phyloP scores from a whole-genome alignment of 2,329 filamentous ascomycete species.

The Blumeria graminis region DNA sequence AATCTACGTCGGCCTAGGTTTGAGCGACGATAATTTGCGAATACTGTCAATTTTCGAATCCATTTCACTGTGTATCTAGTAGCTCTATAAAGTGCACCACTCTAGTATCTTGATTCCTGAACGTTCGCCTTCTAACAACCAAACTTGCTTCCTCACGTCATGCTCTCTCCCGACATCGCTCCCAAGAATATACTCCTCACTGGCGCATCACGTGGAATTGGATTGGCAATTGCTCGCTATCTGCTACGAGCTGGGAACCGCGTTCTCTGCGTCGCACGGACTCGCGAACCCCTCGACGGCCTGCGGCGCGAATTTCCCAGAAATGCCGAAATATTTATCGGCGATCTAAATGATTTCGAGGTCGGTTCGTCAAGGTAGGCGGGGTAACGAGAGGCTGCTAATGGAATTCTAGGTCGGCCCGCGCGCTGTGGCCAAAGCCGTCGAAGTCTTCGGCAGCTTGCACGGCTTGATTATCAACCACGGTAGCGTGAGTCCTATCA shows the following conservation, averaged over 20 bases:
- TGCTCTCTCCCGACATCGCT: neutral
- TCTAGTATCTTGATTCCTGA: too few species aligned
- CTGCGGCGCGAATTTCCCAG: constrained; percentile 26
- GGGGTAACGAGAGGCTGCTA: neutral
- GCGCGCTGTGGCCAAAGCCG: constrained; percentile 38
- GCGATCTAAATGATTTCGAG: constrained; percentile 28
- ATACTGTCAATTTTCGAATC: too few species aligned
- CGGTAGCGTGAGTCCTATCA: constrained; percentile 53
- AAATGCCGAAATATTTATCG: constrained; percentile 30
- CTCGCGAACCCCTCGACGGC: constrained; percentile 22
- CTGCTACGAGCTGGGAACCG: constrained; percentile 30
- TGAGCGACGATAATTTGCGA: too few species aligned
- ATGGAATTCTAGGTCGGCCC: constrained; percentile 20
- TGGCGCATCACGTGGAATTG: constrained; percentile 38
- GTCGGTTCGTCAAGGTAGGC: constrained; percentile 15
- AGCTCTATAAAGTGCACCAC: too few species aligned
- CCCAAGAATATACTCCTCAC: constrained; percentile 45
- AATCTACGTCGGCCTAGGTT: too few species aligned
- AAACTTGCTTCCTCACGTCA: too few species aligned
- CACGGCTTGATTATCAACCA: constrained; percentile 81
- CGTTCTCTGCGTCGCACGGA: constrained; percentile 33
- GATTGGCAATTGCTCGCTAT: constrained; percentile 27
- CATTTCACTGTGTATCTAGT: too few species aligned
- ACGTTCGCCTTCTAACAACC: too few species aligned
- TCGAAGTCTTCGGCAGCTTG: constrained; percentile 43